Base-by-base conservation (phyloP, 495 filamentous ascomycete genomes). In the Podospora didyma region DNA sequence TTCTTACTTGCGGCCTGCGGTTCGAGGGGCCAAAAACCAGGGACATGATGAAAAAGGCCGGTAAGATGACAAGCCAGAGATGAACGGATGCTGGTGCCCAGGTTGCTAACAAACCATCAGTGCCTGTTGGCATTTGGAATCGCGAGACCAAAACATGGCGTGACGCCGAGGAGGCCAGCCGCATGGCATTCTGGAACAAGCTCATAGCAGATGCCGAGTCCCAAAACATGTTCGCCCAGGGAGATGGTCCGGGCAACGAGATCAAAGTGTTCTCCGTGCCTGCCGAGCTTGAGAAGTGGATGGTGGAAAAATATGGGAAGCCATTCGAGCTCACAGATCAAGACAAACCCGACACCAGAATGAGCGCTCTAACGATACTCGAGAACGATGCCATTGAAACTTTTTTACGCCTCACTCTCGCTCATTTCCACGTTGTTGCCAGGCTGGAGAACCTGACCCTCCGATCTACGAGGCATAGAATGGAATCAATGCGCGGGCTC, bases 351-450 rank as follows among this genome's bases (percentile, higher is more conserved):
- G 16, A 19, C 26, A 4, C 45, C 0, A 37, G 12, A 26, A 19
- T 14, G 20, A 49, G 16, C 12, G 49, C 24, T 1, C 7, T 56
- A 0, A 28, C 46, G 53, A 48, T 55, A 1, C 14, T 55, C 1
- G 42, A 47, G n/a, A 55, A 55, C 26, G 44, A 55, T 21, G 53
- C 53, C 2, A 35, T 55, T 2, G 28, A 24, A 12, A 55, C 31
- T 1, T 47, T 55, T 20, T n/a, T 48, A 14, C 41, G 53, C 1
- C 31, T 55, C 7, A 20, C 41, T 11, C 4, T 55, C 2, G 39
- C 41, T 3, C 44, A 47, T 19, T 34, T 20, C 12, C 23, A 26
- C 4, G 19, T 39, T 14, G 28, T 47, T 0, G n/a, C 28, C 2
- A 17, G 23, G 17, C n/a, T 55, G 1, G 42, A 55, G 24, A 21